These are phyloP conservation scores for Dactylellina cionopaga DNA, from an alignment of 2,329 filamentous ascomycete genomes.

Conservation along the genomic window DNA sequence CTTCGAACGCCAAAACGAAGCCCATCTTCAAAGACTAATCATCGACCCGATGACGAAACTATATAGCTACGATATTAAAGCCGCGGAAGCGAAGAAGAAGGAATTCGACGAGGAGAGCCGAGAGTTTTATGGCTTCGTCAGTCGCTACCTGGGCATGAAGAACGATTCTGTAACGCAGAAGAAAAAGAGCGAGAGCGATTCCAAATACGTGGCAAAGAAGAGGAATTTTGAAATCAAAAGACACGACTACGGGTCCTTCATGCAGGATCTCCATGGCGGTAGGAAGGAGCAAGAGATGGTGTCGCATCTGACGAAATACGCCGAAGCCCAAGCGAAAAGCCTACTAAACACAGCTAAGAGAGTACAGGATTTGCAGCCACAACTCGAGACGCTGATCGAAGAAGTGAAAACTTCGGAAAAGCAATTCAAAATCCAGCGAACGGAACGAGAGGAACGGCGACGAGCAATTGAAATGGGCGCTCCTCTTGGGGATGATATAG, in stretches of 20 bases:
- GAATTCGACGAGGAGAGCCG: conserved; percentile 99
- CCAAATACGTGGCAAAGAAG: conserved; percentile 93
- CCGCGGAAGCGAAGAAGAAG: conserved; percentile 94
- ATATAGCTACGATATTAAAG: conserved; percentile 96
- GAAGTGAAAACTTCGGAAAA: conserved; percentile 96
- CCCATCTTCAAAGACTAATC: conserved; percentile 88
- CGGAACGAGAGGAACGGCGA: conserved; percentile 95
- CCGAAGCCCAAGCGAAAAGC: conserved; percentile 84
- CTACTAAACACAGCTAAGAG: conserved; percentile 86
- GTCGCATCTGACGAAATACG: conserved; percentile 92
- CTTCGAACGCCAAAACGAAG: conserved; percentile 85
- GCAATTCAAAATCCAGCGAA: conserved; percentile 92
- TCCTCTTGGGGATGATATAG: conserved; percentile 75
- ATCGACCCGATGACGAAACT: conserved; percentile 92
- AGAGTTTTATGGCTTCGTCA: conserved; percentile 96
- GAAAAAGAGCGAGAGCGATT: conserved; percentile 92
- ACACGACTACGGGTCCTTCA: conserved; percentile 98
- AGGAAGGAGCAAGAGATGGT: conserved; percentile 97
- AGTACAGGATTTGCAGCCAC: conserved; percentile 85
- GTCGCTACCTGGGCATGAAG: conserved; percentile 92
- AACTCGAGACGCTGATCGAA: conserved; percentile 84
- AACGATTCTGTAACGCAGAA: conserved; percentile 97
- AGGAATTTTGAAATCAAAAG: conserved; percentile 96
- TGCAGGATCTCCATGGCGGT: conserved; percentile 99
- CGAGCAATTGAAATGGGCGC: conserved; percentile 88